Percentiles rank a stretch among this genome's conserved stretches.
Conservation (phyloP, 2,329 filamentous ascomycete species). For the Fusarium sp. region DNA sequence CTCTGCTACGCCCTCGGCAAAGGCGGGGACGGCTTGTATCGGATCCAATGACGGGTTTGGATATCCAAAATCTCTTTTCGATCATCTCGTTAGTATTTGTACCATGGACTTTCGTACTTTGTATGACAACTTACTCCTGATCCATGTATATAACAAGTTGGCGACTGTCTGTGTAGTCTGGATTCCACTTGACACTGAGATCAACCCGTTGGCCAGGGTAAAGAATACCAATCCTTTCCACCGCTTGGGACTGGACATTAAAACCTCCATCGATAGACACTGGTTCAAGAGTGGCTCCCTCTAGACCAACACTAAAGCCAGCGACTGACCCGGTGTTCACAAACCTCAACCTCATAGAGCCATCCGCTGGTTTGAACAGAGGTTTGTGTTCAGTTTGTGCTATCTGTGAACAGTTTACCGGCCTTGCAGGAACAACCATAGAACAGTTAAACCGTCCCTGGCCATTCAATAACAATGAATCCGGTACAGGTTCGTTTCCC, state of each 20-base stretch:
- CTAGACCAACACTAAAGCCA: neutral
- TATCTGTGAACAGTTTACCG: neutral
- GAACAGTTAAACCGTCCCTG: constrained; percentile 1
- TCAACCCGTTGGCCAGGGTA: constrained; percentile 14
- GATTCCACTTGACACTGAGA: neutral
- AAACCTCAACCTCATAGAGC: neutral
- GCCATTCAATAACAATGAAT: neutral
- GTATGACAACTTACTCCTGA: neutral
- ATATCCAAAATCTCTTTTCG: neutral
- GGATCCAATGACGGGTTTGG: neutral
- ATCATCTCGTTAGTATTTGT: neutral
- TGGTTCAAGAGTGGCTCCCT: neutral
- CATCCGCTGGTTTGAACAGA: fast-evolving
- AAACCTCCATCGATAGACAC: neutral
- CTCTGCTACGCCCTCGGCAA: fast-evolving
- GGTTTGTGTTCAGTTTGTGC: neutral
- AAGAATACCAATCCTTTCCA: neutral
- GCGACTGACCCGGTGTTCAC: constrained; percentile 2
- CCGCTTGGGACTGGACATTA: fast-evolving
- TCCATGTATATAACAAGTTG: neutral
- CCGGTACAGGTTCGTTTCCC: constrained; percentile 16
- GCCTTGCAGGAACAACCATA: constrained; percentile 1
- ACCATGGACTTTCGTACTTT: fast-evolving
- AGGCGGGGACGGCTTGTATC: neutral
- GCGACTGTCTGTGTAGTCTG: fast-evolving